Conservation (phyloP, 441 rosid species). For the Jatropha podagrica region DNA sequence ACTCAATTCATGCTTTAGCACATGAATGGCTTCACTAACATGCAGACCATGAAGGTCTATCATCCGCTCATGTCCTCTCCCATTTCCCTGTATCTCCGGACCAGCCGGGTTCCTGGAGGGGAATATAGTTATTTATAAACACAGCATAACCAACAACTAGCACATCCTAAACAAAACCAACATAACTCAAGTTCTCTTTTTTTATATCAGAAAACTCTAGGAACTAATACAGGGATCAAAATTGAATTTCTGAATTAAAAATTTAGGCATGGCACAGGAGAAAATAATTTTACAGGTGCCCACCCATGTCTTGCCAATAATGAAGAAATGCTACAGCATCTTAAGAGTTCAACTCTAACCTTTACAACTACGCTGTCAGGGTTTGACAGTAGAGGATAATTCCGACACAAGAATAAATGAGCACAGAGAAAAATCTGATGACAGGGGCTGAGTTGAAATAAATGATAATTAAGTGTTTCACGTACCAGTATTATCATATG, state of each 20-base stretch:
- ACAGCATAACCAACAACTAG: slow-evolving; percentile 14
- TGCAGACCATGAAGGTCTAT: slow-evolving; percentile 97
- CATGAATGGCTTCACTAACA: slow-evolving; percentile 80
- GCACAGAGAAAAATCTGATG: background rate
- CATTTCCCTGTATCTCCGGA: slow-evolving; percentile 52
- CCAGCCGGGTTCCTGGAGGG: slow-evolving; percentile 69
- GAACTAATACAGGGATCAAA: background rate
- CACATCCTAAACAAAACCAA: background rate
- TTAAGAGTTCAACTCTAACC: background rate
- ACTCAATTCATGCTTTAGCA: slow-evolving; percentile 78
- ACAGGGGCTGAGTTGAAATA: background rate
- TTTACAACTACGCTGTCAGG: background rate
- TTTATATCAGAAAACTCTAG: background rate
- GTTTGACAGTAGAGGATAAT: background rate
- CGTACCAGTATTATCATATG: background rate
- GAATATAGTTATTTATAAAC: background rate
- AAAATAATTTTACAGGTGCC: background rate
- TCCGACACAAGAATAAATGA: background rate
- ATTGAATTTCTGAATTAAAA: background rate
- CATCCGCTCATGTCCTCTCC: slow-evolving; percentile 81
- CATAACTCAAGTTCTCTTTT: background rate
- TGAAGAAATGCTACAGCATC: background rate
- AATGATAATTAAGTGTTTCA: background rate
- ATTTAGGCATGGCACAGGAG: background rate
- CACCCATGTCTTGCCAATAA: background rate